Conservation (phyloP, 2,329 filamentous ascomycete genomes). For the Calonectria leucothoes region DNA sequence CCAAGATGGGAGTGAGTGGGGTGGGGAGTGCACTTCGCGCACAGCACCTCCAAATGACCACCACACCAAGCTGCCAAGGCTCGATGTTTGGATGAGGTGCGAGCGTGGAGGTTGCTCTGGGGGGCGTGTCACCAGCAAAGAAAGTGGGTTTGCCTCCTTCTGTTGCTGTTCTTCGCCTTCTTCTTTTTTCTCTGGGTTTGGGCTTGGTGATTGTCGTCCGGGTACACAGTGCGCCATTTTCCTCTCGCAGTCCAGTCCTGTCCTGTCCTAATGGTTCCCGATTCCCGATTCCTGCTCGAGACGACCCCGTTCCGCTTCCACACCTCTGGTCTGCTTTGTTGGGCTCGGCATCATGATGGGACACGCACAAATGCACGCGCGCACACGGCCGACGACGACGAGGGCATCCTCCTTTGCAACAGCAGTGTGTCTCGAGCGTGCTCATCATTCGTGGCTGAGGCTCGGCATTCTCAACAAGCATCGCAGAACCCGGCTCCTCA, state of each 20-base stretch:
- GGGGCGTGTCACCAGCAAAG: background rate
- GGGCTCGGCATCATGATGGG: background rate
- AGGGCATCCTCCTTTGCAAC: too few species aligned
- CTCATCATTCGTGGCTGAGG: background rate
- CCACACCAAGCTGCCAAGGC: background rate
- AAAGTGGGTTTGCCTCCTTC: conserved; percentile 16
- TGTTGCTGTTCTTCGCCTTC: conserved; percentile 16
- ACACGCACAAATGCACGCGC: background rate
- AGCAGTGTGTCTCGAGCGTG: background rate
- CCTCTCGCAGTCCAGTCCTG: background rate
- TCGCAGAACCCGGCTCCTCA: background rate
- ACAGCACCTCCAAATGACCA: conserved; percentile 14
- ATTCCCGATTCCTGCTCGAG: conserved; percentile 10
- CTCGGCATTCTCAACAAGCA: background rate
- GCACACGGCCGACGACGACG: background rate
- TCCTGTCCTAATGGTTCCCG: too few species aligned
- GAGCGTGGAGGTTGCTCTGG: background rate
- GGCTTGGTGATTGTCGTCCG: background rate
- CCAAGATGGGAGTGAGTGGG: background rate
- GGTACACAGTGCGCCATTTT: conserved; percentile 24
- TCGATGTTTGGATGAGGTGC: background rate
- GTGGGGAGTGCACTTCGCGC: conserved; percentile 7
- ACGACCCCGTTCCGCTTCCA: conserved; percentile 17
- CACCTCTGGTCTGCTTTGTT: background rate
- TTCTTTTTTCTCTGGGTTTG: conserved; percentile 10